Evolutionary conservation across 2,329 filamentous ascomycete species (phyloP).

Genomic region (Colletotrichum sp.): DNA sequence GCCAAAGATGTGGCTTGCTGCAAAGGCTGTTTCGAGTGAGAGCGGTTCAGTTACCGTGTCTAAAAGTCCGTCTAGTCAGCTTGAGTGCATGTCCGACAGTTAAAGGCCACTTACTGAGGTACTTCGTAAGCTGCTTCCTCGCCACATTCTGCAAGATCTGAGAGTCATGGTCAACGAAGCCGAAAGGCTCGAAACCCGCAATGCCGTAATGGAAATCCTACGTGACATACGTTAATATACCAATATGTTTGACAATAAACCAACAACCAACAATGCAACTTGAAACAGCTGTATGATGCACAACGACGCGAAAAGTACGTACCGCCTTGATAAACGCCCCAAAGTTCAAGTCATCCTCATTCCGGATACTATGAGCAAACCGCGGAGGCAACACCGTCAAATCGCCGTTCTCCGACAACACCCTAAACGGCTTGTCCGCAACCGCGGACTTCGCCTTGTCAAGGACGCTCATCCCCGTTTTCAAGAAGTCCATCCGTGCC

Average conservation of each 20-base stretch:
- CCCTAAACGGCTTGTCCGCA: not conserved
- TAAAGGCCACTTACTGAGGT: not conserved
- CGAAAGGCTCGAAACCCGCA: not conserved
- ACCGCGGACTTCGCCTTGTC: not conserved
- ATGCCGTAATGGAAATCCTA: not conserved
- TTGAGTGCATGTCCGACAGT: accelerated
- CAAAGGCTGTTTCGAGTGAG: not conserved
- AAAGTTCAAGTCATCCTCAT: not conserved
- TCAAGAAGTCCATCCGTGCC: not conserved
- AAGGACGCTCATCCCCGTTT: not conserved
- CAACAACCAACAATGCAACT: not conserved
- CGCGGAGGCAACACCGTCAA: not conserved
- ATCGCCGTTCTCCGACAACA: not conserved
- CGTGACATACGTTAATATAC: accelerated
- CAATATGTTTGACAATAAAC: not conserved
- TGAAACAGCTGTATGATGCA: not conserved
- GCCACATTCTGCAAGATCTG: not conserved
- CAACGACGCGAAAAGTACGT: not conserved
- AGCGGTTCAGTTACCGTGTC: not conserved
- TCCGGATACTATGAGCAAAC: not conserved
- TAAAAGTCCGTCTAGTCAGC: not conserved
- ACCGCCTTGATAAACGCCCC: not conserved
- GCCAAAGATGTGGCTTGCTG: not conserved
- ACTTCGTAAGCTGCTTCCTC: not conserved
- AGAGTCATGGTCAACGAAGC: not conserved